phyloP scores from a whole-genome alignment of 2,329 filamentous ascomycete genomes.

The Ceratocystis huliohia region DNA sequence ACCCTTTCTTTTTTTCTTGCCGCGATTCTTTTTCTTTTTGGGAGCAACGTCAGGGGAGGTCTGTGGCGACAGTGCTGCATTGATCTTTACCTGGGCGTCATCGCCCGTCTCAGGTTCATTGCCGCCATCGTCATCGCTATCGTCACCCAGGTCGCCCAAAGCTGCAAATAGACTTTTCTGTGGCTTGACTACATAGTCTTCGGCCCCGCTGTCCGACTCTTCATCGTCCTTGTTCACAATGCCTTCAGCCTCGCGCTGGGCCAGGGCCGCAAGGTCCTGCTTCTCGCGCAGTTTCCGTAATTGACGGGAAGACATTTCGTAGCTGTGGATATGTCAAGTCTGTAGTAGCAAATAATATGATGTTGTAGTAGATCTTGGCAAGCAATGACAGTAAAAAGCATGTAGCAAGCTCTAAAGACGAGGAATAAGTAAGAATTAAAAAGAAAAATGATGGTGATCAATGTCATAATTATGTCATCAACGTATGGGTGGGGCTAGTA shows the following conservation, averaged over 20 bases:
- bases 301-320: slow-evolving; percentile 39
- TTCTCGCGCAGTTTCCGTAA: slow-evolving; percentile 41
- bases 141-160: slow-evolving; percentile 34
- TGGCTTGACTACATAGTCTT: slow-evolving; percentile 28
- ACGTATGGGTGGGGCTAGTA: not conserved
- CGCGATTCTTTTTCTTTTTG: slow-evolving; percentile 32
- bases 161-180: slow-evolving; percentile 40
- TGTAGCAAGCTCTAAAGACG: not conserved
- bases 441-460: not conserved
- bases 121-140: slow-evolving; percentile 27
- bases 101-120: slow-evolving; percentile 15
- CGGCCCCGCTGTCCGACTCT: slow-evolving; percentile 26
- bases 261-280: slow-evolving; percentile 31
- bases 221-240: slow-evolving; percentile 26
- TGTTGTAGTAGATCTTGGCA: too few relatives aligned
- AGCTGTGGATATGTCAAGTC: not conserved
- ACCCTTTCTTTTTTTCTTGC: slow-evolving; percentile 30
- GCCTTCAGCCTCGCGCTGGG: slow-evolving; percentile 22
- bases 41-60: slow-evolving; percentile 21
- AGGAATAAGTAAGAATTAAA: not conserved
- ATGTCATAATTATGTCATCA: not conserved
- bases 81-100: slow-evolving; percentile 21
- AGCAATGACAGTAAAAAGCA: too few relatives aligned
- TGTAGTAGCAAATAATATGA: slow-evolving; percentile 1
- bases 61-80: not conserved